Evolutionary conservation across 2,329 filamentous ascomycete species (phyloP).

Genomic region (Fusarium pseudoanthophilum): DNA sequence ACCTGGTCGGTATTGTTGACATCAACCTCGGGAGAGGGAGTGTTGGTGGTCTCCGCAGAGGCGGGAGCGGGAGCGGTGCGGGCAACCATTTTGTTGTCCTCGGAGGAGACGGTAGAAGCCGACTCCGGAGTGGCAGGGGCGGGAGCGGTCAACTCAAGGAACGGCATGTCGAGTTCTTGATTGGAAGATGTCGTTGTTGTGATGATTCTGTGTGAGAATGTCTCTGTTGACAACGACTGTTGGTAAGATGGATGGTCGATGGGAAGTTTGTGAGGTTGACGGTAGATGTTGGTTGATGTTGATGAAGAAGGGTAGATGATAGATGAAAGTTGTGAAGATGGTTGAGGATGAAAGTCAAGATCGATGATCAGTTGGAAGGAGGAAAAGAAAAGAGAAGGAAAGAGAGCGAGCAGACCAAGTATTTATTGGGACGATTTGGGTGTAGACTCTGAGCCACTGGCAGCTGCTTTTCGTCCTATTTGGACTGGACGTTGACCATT

Average conservation of each 20-base stretch:
- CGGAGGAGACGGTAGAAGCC: neutral
- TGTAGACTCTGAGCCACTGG: neutral
- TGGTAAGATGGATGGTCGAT: too few species aligned
- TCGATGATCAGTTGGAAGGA: neutral
- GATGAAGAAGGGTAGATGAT: neutral
- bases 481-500: neutral
- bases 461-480: too few species aligned
- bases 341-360: neutral
- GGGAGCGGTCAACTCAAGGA: neutral
- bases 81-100: neutral
- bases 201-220: neutral
- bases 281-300: neutral
- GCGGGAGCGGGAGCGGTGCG: neutral
- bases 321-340: neutral
- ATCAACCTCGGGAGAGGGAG: neutral
- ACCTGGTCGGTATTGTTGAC: neutral
- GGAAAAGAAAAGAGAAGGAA: neutral
- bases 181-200: rapidly evolving
- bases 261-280: neutral
- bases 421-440: neutral
- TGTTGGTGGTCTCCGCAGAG: neutral
- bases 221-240: neutral
- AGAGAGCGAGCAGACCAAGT: too few species aligned
- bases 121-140: neutral
- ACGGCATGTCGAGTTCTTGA: neutral